phyloP scores from a whole-genome alignment of 306 rosid genomes.

The Ammopiptanthus mongolicus region DNA sequence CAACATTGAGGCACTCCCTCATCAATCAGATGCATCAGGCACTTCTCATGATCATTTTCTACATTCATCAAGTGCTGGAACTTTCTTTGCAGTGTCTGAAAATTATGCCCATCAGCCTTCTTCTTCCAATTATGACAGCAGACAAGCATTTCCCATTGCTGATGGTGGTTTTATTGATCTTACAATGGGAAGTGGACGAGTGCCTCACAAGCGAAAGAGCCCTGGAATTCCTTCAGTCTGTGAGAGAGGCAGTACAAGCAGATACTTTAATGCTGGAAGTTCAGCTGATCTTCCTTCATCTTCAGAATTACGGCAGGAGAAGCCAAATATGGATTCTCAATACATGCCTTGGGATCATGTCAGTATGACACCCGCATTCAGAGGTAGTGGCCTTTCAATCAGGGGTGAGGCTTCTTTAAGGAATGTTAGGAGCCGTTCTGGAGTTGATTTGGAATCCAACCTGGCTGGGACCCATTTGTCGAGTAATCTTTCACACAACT shows the following conservation, averaged over 20 bases:
- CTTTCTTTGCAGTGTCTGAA: slow-evolving; percentile 44
- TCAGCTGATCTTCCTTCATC: slow-evolving; percentile 57
- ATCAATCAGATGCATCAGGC: slow-evolving; percentile 56
- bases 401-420: slow-evolving; percentile 63
- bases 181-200: slow-evolving; percentile 67
- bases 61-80: slow-evolving; percentile 52
- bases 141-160: slow-evolving; percentile 47
- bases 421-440: slow-evolving; percentile 82
- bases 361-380: slow-evolving; percentile 45
- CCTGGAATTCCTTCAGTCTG: slow-evolving; percentile 65
- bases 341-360: slow-evolving; percentile 72
- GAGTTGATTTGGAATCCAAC: slow-evolving; percentile 68
- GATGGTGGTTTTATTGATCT: slow-evolving; percentile 69
- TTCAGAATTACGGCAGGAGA: slow-evolving; percentile 61
- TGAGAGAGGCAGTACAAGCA: slow-evolving; percentile 79
- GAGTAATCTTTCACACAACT: slow-evolving; percentile 42
- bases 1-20: slow-evolving; percentile 48
- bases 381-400: slow-evolving; percentile 63
- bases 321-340: slow-evolving; percentile 53
- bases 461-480: slow-evolving; percentile 54
- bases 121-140: slow-evolving; percentile 47
- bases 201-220: slow-evolving; percentile 77
- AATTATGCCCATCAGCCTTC: slow-evolving; percentile 39
- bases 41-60: slow-evolving; percentile 57
- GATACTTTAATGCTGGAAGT: slow-evolving; percentile 56